Evolutionary conservation across 176 grass and related monocot genomes (phyloP), one percentile per base, ranked within the genome.

Genomic region (Juncus inflexus): DNA sequence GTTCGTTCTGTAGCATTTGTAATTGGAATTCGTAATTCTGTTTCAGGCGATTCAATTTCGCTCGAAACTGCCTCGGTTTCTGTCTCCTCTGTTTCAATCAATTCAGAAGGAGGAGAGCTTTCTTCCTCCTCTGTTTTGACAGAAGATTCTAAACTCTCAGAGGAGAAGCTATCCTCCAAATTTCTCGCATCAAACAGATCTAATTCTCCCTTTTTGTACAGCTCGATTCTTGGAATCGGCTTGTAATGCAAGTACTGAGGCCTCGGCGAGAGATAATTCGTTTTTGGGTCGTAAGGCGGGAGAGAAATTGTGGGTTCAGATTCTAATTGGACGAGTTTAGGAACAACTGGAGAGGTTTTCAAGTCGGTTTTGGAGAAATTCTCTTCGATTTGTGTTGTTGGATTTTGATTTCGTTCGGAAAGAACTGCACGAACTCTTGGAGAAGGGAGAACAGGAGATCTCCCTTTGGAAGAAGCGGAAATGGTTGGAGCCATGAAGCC

Each of bases 401-500:
- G 36, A 5, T 79, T 55, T 28, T 62, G 36, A 36, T 67, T 65
- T 16, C 78, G 64, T 13, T 62, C 16, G 6, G 76, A 19, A 9
- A 14, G 16, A 38, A 15, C 61, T 2, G 66, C 63, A 43, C 59
- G 11, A 0, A 12, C 6, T 35, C 41, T 50, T 4, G 65, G 72
- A 28, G 19, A 28, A 28, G 19, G 19, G 19, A 28, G 19, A 12
- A 54, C 67, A 2, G 82, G 74, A 60, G 79, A 47, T 47, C 43
- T 47, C 43, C 43, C 82, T 81, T 97, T 97, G 71, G 83, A 91
- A 2, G 94, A 9, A 42, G 94, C 85, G 7, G 94, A 97, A 79
- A 97, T 81, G 3, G 94, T 97, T 12, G 94, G 85, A 37, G 94
- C 74, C 94, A 97, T 97, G 87, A 97, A 97, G 60, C 73, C 88